These are phyloP conservation scores for Cladosporium sp. DNA, from an alignment of 2,329 filamentous ascomycete species.

Conservation along the genomic window DNA sequence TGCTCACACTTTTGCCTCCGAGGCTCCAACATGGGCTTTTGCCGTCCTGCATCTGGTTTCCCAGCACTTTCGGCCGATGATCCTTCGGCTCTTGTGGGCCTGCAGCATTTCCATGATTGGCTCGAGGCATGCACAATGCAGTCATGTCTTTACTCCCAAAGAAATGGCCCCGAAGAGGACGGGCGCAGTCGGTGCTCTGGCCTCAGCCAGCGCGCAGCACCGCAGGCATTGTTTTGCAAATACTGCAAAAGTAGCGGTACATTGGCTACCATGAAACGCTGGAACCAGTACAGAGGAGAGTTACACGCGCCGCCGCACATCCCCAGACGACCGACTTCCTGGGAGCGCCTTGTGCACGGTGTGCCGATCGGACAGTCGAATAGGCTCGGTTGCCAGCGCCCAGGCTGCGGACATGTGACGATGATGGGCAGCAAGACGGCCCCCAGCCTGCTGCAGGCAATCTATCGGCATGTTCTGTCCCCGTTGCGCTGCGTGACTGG, in stretches of 20 bases:
- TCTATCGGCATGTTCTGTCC: slow-evolving; percentile 13
- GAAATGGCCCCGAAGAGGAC: slow-evolving; percentile 1
- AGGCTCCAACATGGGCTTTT: slow-evolving; percentile 7
- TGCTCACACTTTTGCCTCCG: slow-evolving; percentile 13
- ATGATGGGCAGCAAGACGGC: slow-evolving; percentile 1
- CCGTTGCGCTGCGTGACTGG: background rate
- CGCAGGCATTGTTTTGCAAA: slow-evolving; percentile 1
- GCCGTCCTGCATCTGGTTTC: slow-evolving; percentile 5
- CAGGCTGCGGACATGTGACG: slow-evolving; percentile 16
- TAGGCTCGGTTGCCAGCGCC: slow-evolving; percentile 1
- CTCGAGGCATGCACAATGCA: slow-evolving; percentile 3
- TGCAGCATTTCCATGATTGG: slow-evolving; percentile 6
- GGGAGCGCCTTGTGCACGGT: slow-evolving; percentile 18
- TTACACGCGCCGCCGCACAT: slow-evolving; percentile 15
- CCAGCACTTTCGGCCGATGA: slow-evolving; percentile 2
- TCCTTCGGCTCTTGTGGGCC: slow-evolving; percentile 11
- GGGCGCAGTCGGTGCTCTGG: slow-evolving; percentile 10
- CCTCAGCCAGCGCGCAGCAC: slow-evolving; percentile 7
- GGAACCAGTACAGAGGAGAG: slow-evolving; percentile 14
- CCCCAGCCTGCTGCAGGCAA: slow-evolving; percentile 11
- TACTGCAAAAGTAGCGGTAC: background rate
- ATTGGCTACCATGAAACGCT: slow-evolving; percentile 11
- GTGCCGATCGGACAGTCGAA: slow-evolving; percentile 8
- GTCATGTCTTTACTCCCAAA: slow-evolving; percentile 1
- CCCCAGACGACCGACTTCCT: slow-evolving; percentile 18